Evolutionary conservation across 768 basidiomycete genomes (phyloP).

Genomic region (Clitopilus hobsonii): DNA sequence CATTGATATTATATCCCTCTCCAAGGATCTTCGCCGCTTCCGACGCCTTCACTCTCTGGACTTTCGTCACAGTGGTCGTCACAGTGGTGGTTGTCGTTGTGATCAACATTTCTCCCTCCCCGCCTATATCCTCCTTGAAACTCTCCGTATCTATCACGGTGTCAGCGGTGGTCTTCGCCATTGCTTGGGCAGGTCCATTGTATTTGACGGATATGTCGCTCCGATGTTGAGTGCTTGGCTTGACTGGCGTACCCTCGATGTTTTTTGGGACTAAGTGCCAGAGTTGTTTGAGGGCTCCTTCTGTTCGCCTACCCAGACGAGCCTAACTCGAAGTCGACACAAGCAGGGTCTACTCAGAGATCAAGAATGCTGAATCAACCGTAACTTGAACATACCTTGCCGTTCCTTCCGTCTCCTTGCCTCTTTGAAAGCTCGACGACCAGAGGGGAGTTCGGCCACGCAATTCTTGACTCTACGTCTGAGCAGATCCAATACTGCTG

Average conservation of each 20-base stretch:
- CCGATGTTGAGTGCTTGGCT: neutral
- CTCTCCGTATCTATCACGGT: slow-evolving; percentile 18
- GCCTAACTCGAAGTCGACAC: no score
- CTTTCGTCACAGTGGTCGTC: slow-evolving; percentile 21
- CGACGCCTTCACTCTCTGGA: slow-evolving; percentile 12
- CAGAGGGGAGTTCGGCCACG: neutral
- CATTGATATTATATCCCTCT: neutral
- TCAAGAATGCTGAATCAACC: no score
- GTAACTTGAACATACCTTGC: neutral
- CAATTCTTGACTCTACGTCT: neutral
- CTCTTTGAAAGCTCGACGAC: neutral
- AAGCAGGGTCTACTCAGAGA: no score
- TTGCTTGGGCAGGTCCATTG: neutral
- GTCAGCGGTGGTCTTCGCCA: slow-evolving; percentile 13
- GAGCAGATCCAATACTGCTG: neutral
- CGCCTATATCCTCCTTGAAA: slow-evolving; percentile 18
- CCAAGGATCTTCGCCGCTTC: neutral
- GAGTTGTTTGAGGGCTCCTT: neutral
- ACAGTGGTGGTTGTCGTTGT: slow-evolving; percentile 27
- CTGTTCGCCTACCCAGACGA: no score
- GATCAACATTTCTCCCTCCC: slow-evolving; percentile 16
- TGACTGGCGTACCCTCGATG: neutral
- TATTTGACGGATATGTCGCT: neutral
- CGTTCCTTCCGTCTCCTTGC: neutral
- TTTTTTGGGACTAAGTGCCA: neutral